Conservation (phyloP, 768 basidiomycete species). For the Termitomyces titanicus region DNA sequence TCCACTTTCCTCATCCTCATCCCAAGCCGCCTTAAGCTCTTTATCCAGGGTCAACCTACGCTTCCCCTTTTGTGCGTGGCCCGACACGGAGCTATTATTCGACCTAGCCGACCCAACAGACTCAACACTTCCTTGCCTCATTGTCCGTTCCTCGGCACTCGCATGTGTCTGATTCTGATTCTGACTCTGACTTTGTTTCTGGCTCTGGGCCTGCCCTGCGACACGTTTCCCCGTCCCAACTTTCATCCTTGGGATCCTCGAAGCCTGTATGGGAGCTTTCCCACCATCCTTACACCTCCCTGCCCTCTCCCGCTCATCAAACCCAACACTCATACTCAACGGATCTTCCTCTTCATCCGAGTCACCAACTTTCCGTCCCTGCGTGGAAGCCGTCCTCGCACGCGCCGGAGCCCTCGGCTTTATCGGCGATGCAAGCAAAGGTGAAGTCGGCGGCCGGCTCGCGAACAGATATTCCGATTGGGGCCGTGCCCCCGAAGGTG, state of each 20-base stretch:
- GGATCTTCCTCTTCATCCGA: slow-evolving; percentile 31
- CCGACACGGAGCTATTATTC: slow-evolving; percentile 1
- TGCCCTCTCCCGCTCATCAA: slow-evolving; percentile 11
- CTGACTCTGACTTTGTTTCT: background rate
- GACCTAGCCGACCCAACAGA: background rate
- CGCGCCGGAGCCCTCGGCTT: slow-evolving; percentile 58
- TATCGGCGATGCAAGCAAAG: slow-evolving; percentile 57
- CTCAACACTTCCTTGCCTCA: background rate
- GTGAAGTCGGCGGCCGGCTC: slow-evolving; percentile 61
- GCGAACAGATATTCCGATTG: slow-evolving; percentile 39
- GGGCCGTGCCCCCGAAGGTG: background rate
- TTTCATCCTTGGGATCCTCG: background rate
- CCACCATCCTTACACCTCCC: background rate
- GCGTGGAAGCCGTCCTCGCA: slow-evolving; percentile 15
- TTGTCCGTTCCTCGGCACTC: background rate
- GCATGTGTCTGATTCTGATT: background rate
- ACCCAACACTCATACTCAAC: slow-evolving; percentile 22
- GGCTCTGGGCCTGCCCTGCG: background rate
- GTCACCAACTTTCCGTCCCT: slow-evolving; percentile 7
- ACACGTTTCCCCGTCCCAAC: background rate
- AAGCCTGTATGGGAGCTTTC: background rate
- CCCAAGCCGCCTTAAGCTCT: slow-evolving; percentile 50
- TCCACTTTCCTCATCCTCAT: slow-evolving; percentile 39
- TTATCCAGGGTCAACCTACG: slow-evolving; percentile 59
- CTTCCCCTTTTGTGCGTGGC: slow-evolving; percentile 16